Base-by-base conservation (phyloP, 169 alveolate species). In the Plasmodium malariae region DNA sequence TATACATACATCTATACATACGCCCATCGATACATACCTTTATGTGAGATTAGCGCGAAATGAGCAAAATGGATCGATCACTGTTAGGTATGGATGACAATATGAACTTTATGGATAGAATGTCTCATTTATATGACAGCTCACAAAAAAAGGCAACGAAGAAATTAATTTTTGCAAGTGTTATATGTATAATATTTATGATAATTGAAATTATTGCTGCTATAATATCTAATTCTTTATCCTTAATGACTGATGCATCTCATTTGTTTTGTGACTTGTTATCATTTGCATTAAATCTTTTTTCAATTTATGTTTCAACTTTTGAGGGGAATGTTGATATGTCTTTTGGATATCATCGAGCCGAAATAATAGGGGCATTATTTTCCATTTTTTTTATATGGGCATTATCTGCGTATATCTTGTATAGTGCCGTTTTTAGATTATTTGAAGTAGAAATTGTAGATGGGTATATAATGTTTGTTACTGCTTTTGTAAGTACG, bases 291-390 rank as follows among this genome's bases (percentile, higher is more conserved):
- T 90, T 69, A 91, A 95, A 98, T 30, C 93, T 98, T 59, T 88
- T 95, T 80, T 95, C 99, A 5, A 86, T 98, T 60, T 94, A 95
- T 94, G 93, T 97, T 24, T 95, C 98, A 37, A 92, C 91, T 73
- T 91, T 92, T 74, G 95, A 96, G 72, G 99, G 99, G 17, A 96
- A 97, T 17, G 92, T 92, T 51, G 91, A 93, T 48, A 93, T 97
- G 97, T 94, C 98, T 3, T 97, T 94, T 88, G 99, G 99, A 6
- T 97, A 96, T 74, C 97, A 98, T 68, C 91, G 99, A 78, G 98
- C 99, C 1, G 99, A 98, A 93, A 96, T 98, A 36, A 87, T 98
- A 48, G 99, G 99, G 37, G 99, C 99, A 19, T 80, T 97, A 17
- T 93, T 97, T 37, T 95, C 98, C 68, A 96, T 98, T 14, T 68